Base-by-base conservation (phyloP, 2,329 filamentous ascomycete genomes). In the Penicillium sp. region DNA sequence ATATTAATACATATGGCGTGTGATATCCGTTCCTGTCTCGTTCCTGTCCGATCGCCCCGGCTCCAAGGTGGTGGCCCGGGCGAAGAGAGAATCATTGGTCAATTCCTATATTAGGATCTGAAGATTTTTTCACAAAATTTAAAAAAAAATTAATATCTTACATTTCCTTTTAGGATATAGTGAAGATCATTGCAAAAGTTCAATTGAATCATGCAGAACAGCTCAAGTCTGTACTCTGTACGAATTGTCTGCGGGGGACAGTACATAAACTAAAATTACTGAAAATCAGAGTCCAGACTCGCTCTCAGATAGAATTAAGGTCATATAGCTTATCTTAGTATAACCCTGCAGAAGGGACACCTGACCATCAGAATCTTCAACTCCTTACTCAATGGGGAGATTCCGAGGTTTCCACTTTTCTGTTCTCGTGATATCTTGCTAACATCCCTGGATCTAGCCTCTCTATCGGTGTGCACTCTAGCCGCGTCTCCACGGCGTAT, bases 301-400 rank as follows among this genome's bases (percentile, higher is more conserved):
- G 7, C 40, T 16, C 25, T 42, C 11, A n/a, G 14, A 36, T 48
- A 42, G 40, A 31, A 26, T 22, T 43, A 50, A 43, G 19, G 10
- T 3, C 28, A 46, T 30, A 52, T 52, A 52, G 50, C 50, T 47
- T 52, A 52, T 52, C 41, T 52, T 19, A 28, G 14, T 33, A 25
- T 40, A 40, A 31, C 33, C 31, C 22, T 48, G 45, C 33, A 22
- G 2, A 22, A 22, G 22, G 22, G 28, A 17, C 8, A 33, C 40
- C 53, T 56, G 53, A 56, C 49, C 49, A 31, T 17, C 53, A 45
- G 40, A 53, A 16, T 47, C 49, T 56, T 53, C 26, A 41, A 50
- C 53, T 56, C 49, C 53, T 56, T 56, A 47, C 53, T 53, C 36
- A 56, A 56, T 47, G 12, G 28, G 53, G 53, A 37, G 37, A 53